Conservation (phyloP, 768 basidiomycete genomes). For the Kwoniella sp. region DNA sequence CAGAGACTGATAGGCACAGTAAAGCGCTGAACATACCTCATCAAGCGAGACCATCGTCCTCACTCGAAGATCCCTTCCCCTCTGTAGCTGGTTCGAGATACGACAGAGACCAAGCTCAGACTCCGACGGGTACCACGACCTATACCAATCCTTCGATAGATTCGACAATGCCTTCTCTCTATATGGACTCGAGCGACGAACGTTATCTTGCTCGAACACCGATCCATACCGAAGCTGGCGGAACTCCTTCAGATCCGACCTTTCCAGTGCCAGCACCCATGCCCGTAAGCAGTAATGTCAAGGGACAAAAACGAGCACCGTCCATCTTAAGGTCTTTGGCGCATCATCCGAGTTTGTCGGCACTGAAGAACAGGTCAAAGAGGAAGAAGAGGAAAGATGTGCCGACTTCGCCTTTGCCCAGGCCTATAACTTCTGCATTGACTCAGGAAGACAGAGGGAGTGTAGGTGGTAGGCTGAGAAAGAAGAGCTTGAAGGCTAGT, state of each 20-base stretch:
- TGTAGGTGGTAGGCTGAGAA: not conserved
- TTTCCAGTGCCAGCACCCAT: not conserved
- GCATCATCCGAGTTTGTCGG: constrained; percentile 44
- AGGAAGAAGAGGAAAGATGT: constrained; percentile 19
- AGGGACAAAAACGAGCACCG: constrained; percentile 17
- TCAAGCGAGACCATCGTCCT: constrained; percentile 11
- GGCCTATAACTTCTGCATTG: not conserved
- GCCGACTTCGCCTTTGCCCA: constrained; percentile 7
- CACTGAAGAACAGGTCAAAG: constrained; percentile 29
- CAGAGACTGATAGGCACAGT: too few species aligned
- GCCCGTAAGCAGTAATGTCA: not conserved
- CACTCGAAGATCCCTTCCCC: constrained; percentile 7
- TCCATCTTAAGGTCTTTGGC: constrained; percentile 30
- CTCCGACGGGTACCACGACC: not conserved
- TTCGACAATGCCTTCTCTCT: not conserved
- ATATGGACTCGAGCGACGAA: not conserved
- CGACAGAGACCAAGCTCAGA: not conserved
- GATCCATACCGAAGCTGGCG: not conserved
- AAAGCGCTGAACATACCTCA: not conserved
- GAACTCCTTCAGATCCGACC: not conserved
- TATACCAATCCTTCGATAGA: constrained; percentile 10
- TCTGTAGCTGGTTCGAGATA: not conserved
- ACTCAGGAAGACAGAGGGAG: not conserved
- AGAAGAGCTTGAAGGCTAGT: constrained; percentile 25
- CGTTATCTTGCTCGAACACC: constrained; percentile 2